phyloP scores from a whole-genome alignment of 169 alveolate species.

The Toxoplasma gondii region DNA sequence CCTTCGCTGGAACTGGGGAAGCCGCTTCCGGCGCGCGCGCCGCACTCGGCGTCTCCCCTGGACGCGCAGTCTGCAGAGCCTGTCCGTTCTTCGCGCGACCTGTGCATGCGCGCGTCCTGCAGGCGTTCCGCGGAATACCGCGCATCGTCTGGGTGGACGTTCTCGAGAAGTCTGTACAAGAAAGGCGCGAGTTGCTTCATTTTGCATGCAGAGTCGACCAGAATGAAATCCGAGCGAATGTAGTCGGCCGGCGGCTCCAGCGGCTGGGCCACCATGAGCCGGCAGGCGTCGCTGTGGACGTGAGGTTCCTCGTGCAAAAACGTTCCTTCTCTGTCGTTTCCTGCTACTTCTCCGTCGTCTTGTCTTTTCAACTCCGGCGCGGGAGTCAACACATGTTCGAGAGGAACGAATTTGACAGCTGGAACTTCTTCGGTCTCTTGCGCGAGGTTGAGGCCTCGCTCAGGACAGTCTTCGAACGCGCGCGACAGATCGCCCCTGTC shows the following conservation, averaged over 20 bases:
- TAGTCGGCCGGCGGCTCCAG: background rate
- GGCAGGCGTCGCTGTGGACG: background rate
- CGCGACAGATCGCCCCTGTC: no score
- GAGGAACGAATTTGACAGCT: background rate
- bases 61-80: no score
- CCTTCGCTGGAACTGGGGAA: no score
- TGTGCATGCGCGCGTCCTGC: no score
- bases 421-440: background rate
- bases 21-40: background rate
- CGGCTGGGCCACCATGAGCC: background rate
- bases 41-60: background rate
- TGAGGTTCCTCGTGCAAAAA: background rate
- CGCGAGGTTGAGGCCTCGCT: background rate
- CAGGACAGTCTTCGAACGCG: no score
- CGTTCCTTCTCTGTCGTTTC: background rate
- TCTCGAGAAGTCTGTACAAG: background rate
- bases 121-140: background rate
- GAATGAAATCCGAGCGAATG: background rate
- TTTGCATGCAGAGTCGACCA: conserved; percentile 1
- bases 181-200: conserved; percentile 16
- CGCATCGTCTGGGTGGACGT: background rate
- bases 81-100: no score
- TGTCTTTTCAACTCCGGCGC: background rate
- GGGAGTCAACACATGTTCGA: background rate
- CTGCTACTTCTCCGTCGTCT: conserved; percentile 1